These are phyloP conservation scores for Lanmaoa pseudosensibilis DNA, from an alignment of 768 basidiomycete genomes.

Conservation along the genomic window DNA sequence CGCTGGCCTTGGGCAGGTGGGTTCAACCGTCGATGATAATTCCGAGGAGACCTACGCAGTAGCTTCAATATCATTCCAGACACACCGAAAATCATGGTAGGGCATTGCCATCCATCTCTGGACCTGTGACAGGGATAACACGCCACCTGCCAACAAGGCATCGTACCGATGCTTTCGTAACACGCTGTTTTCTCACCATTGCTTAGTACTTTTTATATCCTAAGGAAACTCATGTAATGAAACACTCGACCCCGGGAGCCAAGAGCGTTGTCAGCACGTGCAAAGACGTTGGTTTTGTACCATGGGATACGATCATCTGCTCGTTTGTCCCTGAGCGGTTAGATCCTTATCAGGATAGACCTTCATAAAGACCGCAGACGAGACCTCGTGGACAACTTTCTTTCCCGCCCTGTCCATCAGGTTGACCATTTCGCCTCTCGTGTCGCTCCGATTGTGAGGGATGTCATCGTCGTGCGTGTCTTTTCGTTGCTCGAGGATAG, in stretches of 20 bases:
- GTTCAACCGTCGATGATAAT: not conserved
- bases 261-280: not conserved
- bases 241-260: not conserved
- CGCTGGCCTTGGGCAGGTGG: not conserved
- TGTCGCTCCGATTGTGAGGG: not conserved
- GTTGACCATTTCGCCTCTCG: not conserved
- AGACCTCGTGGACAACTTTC: not conserved
- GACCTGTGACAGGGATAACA: not conserved
- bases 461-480: constrained; percentile 5
- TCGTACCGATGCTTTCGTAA: not conserved
- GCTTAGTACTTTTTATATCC: not conserved
- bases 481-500: not conserved
- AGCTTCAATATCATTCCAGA: not conserved
- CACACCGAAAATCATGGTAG: not conserved
- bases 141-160: not conserved
- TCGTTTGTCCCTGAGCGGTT: not conserved
- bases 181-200: not conserved
- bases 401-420: not conserved
- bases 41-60: not conserved
- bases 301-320: not conserved
- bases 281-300: not conserved
- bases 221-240: too few relatives aligned
- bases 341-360: not conserved
- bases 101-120: not conserved
- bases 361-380: not conserved